Percentiles rank a stretch among this genome's conserved stretches.
Conservation (phyloP, 1,284 basidiomycete genomes). For the Chalciporus sp. region DNA sequence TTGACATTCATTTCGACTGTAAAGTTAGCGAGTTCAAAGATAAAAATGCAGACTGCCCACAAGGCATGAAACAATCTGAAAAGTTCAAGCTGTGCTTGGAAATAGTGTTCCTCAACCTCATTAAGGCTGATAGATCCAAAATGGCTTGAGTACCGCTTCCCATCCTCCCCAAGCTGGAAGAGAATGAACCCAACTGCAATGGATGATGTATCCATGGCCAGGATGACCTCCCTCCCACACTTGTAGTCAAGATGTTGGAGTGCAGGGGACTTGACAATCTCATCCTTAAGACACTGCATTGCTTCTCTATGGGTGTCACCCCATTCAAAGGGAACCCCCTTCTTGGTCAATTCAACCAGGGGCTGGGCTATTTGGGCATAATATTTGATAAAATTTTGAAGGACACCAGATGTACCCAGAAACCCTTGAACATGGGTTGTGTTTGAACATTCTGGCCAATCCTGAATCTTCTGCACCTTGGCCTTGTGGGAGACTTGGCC, state of each 20-base stretch:
- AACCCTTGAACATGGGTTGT: neutral
- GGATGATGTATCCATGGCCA: slow-evolving; percentile 39
- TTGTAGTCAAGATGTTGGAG: slow-evolving; percentile 37
- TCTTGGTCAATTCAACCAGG: slow-evolving; percentile 30
- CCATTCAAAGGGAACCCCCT: slow-evolving; percentile 32
- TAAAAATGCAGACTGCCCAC: neutral
- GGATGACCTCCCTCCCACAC: slow-evolving; percentile 28
- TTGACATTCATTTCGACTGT: slow-evolving; percentile 5
- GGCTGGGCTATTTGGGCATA: slow-evolving; percentile 28
- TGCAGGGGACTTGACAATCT: slow-evolving; percentile 19
- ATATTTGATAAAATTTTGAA: slow-evolving; percentile 28
- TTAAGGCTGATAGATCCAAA: slow-evolving; percentile 41
- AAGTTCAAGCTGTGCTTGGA: slow-evolving; percentile 45
- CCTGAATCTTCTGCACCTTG: neutral
- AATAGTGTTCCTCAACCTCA: slow-evolving; percentile 39
- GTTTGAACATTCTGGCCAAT: neutral
- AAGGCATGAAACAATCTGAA: slow-evolving; percentile 40
- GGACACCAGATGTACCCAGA: neutral
- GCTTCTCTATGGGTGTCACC: slow-evolving; percentile 15
- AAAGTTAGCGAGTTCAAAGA: neutral
- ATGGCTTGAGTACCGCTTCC: slow-evolving; percentile 20
- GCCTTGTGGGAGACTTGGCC: slow-evolving; percentile 8
- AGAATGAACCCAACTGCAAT: slow-evolving; percentile 38
- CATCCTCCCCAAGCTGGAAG: slow-evolving; percentile 28
- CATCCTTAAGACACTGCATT: slow-evolving; percentile 33